Evolutionary conservation across 768 basidiomycete genomes (phyloP), one percentile per base, ranked within the genome.

Genomic region (Fomitopsis pulvina): DNA sequence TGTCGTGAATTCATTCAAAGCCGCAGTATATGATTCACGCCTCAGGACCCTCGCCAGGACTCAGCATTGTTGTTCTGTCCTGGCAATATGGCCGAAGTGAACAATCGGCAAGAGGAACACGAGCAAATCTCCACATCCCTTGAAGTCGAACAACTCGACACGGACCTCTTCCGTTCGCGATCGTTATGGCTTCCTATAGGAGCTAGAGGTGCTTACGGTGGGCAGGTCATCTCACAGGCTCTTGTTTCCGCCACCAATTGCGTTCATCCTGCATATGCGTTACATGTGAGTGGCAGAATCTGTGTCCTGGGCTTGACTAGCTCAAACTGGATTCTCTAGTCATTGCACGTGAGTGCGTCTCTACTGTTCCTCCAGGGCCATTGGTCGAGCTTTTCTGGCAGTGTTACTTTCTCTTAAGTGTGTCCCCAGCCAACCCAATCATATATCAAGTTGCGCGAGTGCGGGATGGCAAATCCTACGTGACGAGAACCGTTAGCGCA

Each of bases 201-300:
- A 16, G 75, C 77, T 14, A 73, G 90, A 42, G 88, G 89, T 14
- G 88, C 89, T 12, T 92, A 88, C 58, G 90, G 91, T 52, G 90
- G 90, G 3, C 88, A 92, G 66, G 90, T 92, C 50, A 90, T 93
- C 56, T 89, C 86, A 30, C 90, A 92, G 60, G 91, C 89, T 4
- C 68, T 92, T 25, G 84, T 89, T 11, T 78, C 87, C 2, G 90
- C 90, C 1, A 89, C 87, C 12, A 83, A 81, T 52, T 80, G 81
- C 46, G 86, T 92, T 0, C 70, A 80, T 39, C 71, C 80, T 10
- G 72, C 68, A 14, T 88, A 77, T 63, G 77, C 75, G 22, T 66
- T 90, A 26, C 87, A 92, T 68, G 89, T 90, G 60, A 71, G 88
- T 66, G 16, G 32, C 27, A 16, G 38, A n/a, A n/a, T 20, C 14